Evolutionary conservation across 345 rosid species (phyloP).

Genomic region (Anacardium occidentale): DNA sequence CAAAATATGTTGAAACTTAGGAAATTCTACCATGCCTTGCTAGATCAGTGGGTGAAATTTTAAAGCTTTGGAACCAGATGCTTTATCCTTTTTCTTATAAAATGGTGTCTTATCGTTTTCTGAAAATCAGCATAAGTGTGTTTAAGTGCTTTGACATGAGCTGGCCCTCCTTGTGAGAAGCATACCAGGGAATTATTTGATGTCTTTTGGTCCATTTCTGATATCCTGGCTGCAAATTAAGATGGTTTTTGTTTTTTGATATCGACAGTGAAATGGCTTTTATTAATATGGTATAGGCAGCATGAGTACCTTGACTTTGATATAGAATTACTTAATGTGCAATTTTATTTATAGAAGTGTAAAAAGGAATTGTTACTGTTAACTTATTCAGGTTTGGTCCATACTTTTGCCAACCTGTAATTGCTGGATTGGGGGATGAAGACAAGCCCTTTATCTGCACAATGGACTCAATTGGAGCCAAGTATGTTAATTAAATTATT

Average conservation of each 20-base stretch:
- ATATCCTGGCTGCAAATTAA: not conserved
- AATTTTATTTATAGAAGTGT: not conserved
- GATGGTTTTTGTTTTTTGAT: not conserved
- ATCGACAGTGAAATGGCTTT: not conserved
- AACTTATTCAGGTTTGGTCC: slow-evolving; percentile 80
- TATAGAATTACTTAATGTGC: not conserved
- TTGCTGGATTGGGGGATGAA: slow-evolving; percentile 92
- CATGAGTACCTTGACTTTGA: not conserved
- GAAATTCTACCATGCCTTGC: no score
- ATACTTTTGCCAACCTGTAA: slow-evolving; percentile 93
- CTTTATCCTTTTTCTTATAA: no score
- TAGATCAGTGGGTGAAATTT: no score
- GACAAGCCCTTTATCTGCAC: slow-evolving; percentile 97
- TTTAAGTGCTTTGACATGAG: not conserved
- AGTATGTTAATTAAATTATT: slow-evolving; percentile 47
- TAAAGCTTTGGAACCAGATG: no score
- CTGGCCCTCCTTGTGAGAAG: not conserved
- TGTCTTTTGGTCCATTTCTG: not conserved
- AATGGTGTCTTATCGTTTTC: no score
- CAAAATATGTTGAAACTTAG: not conserved
- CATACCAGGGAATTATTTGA: not conserved
- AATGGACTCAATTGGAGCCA: slow-evolving; percentile 96
- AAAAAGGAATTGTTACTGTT: not conserved
- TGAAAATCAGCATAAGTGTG: not conserved
- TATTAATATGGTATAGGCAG: not conserved